Base-by-base conservation (phyloP, 2,329 filamentous ascomycete genomes). In the Pseudogymnoascus sp. region DNA sequence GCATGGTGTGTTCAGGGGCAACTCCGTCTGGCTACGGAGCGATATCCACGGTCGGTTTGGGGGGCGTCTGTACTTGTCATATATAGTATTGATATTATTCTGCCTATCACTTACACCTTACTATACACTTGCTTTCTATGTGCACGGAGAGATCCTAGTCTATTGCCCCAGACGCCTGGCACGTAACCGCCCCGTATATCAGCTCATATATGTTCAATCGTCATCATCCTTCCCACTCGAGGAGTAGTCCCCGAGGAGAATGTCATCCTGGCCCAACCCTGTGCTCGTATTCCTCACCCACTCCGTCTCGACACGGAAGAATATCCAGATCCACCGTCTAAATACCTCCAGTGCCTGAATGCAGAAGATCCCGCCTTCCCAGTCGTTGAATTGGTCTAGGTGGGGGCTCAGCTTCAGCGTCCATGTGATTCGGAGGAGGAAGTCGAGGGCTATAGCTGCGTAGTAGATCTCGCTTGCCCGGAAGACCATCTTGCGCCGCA, bases 251-350 rank as follows among this genome's bases (percentile, higher is more conserved):
- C 86, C 87, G 34, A 95, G 78, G 58, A 93, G 75, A 60, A 95
- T 85, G 70, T 92, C 89, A 67, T 90, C 87, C 71, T 82, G 68
- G 70, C 80, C 71, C 73, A 85, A 65, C 72, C 85, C 64, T 12
- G 20, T 71, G 16, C 74, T 72, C 12, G 75, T 76, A 66, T 75
- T 81, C 75, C 85, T 78, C 74, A 90, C 82, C 89, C 89, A 96
- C 77, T 99, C 94, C 20, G 91, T 92, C 78, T 99, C 94, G 39
- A 96, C 87, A 8, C 94, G 84, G 75, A 97, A 90, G 75, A 97
- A 97, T 62, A 97, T 91, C 94, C 94, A 99, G 63, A 97, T 82
- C 91, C 93, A 97, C 62, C 94, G 82, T 57, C 94, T 82, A 50
- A 90, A 80, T 16, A 97, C 89, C 76, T 99, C 94, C 9, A 96